Evolutionary conservation across 441 rosid genomes (phyloP), one percentile per base, ranked within the genome.

Genomic region (Syzygium malaccense): DNA sequence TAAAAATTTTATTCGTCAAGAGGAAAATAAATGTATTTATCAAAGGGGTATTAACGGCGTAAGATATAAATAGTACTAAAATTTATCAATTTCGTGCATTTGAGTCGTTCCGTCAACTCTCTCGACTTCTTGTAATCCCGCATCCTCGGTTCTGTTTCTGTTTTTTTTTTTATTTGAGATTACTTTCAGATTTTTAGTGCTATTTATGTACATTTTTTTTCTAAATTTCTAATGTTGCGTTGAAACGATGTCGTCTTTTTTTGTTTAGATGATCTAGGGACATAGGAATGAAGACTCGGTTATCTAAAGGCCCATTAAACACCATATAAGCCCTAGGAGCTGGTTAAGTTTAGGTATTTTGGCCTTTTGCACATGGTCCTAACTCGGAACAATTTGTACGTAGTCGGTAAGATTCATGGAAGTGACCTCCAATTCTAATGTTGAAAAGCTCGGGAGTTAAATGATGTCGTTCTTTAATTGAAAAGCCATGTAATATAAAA

Each of bases 281-380:
- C 66, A 60, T 7, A 12, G 26, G 13, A 30, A 3, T 26, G 2
- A 58, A 3, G 13, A 3, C 64, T 26, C 1, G 13, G 1, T 14
- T 60, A 60, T 12, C 32, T 28, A 5, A 60, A 60, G 66, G 8
- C 30, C 66, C 1, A 28, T 26, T 13, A 58, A 26, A 12, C 66
- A 60, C 30, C 7, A 26, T 5, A 14, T 13, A 28, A 5, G 8
- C 32, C 8, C 1, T 8, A n/a, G 3, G 0, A 14, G 10, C 68
- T 10, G 2, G 7, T 62, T n/a, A 62, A 60, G 30, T 4, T 60
- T 60, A 0, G 32, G 9, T 32, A 23, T 28, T 60, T 0, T 60
- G 32, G 14, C 32, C 0, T 0, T 0, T 14, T 53, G 17, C 17
- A 53, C 15, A 14, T 53, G 18, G 17, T 53, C 17, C 55, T 53